These are phyloP conservation scores for Kluyveromyces starmeri DNA, from an alignment of 805 yeast genomes.

Conservation along the genomic window DNA sequence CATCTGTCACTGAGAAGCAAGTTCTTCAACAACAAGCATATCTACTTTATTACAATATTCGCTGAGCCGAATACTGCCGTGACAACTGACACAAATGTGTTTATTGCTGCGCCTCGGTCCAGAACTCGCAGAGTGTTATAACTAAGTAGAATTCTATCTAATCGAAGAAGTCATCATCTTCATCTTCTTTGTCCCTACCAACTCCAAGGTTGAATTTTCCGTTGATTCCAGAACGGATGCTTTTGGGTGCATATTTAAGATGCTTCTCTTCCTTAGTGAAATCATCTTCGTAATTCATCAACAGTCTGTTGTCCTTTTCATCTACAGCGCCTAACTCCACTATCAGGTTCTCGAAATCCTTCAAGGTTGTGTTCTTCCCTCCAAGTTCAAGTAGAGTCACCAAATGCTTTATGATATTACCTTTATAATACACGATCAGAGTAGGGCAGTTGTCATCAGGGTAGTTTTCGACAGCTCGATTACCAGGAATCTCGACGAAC, in stretches of 20 bases:
- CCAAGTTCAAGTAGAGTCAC: slow-evolving; percentile 76
- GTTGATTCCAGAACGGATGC: slow-evolving; percentile 36
- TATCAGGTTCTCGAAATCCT: slow-evolving; percentile 67
- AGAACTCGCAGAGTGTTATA: too few relatives aligned
- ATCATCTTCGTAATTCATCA: slow-evolving; percentile 50
- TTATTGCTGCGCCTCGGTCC: too few relatives aligned
- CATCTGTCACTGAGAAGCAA: slow-evolving; percentile 51
- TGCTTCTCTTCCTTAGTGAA: slow-evolving; percentile 48
- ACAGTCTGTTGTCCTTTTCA: slow-evolving; percentile 57
- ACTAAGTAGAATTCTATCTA: slow-evolving; percentile 11
- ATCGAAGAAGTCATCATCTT: slow-evolving; percentile 42
- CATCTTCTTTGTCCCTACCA: slow-evolving; percentile 31
- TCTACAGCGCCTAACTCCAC: slow-evolving; percentile 59
- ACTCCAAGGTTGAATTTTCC: slow-evolving; percentile 28
- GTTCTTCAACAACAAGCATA: slow-evolving; percentile 73
- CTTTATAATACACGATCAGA: slow-evolving; percentile 67
- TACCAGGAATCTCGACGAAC: slow-evolving; percentile 86
- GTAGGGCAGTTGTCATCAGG: slow-evolving; percentile 92
- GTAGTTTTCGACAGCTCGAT: slow-evolving; percentile 85
- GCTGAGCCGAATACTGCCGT: too few relatives aligned
- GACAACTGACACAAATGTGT: too few relatives aligned
- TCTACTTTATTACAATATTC: slow-evolving; percentile 55
- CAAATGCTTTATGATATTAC: slow-evolving; percentile 69
- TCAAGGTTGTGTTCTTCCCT: slow-evolving; percentile 63
- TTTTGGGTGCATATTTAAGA: slow-evolving; percentile 47